Base-by-base conservation (phyloP, 352 stramenopile species). In the Globisporangium irregulare region DNA sequence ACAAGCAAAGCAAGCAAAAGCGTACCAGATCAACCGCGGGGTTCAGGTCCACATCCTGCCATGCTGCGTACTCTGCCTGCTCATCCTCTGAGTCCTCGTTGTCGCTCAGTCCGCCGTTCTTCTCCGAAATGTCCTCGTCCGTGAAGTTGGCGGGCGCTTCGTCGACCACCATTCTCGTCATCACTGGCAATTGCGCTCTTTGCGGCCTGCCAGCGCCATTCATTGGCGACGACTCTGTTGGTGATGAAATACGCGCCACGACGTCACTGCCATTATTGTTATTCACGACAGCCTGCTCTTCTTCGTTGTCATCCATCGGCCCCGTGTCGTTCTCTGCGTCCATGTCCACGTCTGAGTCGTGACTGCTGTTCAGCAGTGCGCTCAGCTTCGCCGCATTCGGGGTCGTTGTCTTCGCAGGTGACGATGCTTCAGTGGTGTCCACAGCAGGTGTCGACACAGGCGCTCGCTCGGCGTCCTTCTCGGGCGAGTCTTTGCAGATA, bases 61-160 rank as follows among this genome's bases (percentile, higher is more conserved):
- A 95, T 22, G 83, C 77, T 34, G 79, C 79, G 62, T 91, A 78
- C 76, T 92, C 87, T 36, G 79, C 75, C 65, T 92, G 85, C 48
- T 95, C 86, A 63, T 95, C 87, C 73, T 95, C 87, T 70, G 85
- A 93, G 75, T 91, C 79, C 67, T 95, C 87, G 55, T 92, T 71
- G 71, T 95, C 87, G 73, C 85, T 93, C 51, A 87, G 43, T 1
- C 66, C 82, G 7, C 68, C 82, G 57, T 81, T 76, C 66, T 61
- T 61, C 54, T 76, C 69, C 1, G 69, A 69, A 18, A 50, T 54
- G 12, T 88, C 76, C 46, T 70, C 70, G 64, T 89, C 75, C 53
- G 71, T 74, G 24, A 62, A 54, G 8, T 70, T 68, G 38, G 64
- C 57, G 3, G 69, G 67, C 34, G 69, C 66, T 36, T 81, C 74